phyloP scores from a whole-genome alignment of 2,329 filamentous ascomycete genomes.

The Claviceps sp. region DNA sequence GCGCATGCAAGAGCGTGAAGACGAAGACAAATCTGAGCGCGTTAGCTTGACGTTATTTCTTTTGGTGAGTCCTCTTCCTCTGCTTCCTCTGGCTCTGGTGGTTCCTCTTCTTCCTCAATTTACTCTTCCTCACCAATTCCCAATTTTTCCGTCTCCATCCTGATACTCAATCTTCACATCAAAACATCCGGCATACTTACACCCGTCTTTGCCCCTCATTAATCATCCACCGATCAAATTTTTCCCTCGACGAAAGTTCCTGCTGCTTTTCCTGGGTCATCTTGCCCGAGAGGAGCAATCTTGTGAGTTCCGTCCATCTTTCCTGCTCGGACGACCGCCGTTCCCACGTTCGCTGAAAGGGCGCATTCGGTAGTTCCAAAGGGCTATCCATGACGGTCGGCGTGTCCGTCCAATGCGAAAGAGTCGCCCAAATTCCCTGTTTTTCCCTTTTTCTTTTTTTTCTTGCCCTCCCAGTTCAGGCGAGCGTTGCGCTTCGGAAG shows the following conservation, averaged over 20 bases:
- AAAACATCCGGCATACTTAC: slow-evolving; percentile 31
- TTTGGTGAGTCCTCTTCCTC: no score
- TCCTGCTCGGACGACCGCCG: slow-evolving; percentile 55
- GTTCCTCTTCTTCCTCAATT: no score
- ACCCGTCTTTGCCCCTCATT: slow-evolving; percentile 75
- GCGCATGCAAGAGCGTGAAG: slow-evolving; percentile 58
- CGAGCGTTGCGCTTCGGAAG: no score
- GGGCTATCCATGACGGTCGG: slow-evolving; percentile 14
- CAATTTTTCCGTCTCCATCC: no score
- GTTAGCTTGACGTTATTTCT: no score
- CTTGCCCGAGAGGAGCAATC: slow-evolving; percentile 72
- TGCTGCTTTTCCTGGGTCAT: slow-evolving; percentile 63
- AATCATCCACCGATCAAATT: slow-evolving; percentile 78
- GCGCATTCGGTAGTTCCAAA: slow-evolving; percentile 12
- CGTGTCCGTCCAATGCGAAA: background rate
- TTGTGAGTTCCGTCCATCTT: slow-evolving; percentile 70
- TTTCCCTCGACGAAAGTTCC: slow-evolving; percentile 54
- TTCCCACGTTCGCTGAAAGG: slow-evolving; percentile 38
- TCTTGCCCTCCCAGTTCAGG: no score
- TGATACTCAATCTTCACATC: no score
- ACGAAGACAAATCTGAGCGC: slow-evolving; percentile 55
- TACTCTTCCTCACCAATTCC: no score
- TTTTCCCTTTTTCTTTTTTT: no score
- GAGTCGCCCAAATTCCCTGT: background rate
- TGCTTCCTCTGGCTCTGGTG: no score